phyloP scores from a whole-genome alignment of 371 early-diverging fungal genomes.

The Capniomyces stellatus region DNA sequence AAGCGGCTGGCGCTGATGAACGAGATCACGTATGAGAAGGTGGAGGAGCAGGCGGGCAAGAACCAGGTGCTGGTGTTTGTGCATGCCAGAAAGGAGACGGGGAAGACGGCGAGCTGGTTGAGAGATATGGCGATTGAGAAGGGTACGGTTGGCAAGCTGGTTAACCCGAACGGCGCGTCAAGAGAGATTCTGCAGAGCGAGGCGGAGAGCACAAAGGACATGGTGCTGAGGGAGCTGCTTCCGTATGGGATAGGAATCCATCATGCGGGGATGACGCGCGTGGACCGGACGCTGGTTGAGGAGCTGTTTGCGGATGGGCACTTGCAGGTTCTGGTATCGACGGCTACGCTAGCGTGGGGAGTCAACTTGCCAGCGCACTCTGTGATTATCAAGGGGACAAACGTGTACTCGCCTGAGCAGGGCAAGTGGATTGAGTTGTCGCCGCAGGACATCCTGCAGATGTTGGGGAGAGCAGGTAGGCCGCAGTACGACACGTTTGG shows the following conservation, averaged over 20 bases:
- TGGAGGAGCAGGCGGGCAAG: slow-evolving; percentile 70
- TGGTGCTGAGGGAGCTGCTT: slow-evolving; percentile 66
- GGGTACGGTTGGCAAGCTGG: slow-evolving; percentile 60
- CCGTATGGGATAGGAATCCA: slow-evolving; percentile 95
- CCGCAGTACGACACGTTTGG: slow-evolving; percentile 96
- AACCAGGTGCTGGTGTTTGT: slow-evolving; percentile 96
- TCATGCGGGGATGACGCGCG: slow-evolving; percentile 96
- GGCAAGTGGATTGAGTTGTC: slow-evolving; percentile 85
- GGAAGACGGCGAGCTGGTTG: slow-evolving; percentile 76
- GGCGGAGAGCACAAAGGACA: slow-evolving; percentile 60
- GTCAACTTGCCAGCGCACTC: slow-evolving; percentile 99
- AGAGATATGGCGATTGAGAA: slow-evolving; percentile 80
- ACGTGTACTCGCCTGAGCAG: slow-evolving; percentile 89
- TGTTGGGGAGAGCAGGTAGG: slow-evolving; percentile 99
- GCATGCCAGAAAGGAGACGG: slow-evolving; percentile 95
- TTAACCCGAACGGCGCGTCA: slow-evolving; percentile 55
- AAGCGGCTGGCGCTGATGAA: slow-evolving; percentile 90
- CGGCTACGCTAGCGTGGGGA: slow-evolving; percentile 99
- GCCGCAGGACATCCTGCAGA: slow-evolving; percentile 94
- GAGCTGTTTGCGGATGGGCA: slow-evolving; percentile 82
- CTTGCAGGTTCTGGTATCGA: slow-evolving; percentile 89
- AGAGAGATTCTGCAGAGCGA: slow-evolving; percentile 70
- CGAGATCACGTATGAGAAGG: slow-evolving; percentile 83
- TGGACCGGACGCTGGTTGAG: slow-evolving; percentile 89
- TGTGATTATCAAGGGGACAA: slow-evolving; percentile 98